Conservation (phyloP, 2,329 filamentous ascomycete genomes). For the Aspergillus sojae region DNA sequence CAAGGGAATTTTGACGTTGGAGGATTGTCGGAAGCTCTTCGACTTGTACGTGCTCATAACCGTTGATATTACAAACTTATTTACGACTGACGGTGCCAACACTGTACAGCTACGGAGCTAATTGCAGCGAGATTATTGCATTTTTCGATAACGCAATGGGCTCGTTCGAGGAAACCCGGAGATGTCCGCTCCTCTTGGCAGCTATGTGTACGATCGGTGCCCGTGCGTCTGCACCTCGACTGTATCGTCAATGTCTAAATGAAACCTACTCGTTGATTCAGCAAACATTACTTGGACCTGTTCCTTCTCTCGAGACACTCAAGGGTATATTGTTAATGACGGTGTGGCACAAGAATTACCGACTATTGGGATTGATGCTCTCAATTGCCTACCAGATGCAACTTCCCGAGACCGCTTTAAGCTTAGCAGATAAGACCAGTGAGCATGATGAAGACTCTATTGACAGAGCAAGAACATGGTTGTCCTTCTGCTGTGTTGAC, state of each 20-base stretch:
- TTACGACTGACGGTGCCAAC: background rate
- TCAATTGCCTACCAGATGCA: background rate
- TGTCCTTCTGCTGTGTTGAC: background rate
- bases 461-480: background rate
- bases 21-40: background rate
- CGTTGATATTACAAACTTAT: background rate
- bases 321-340: background rate
- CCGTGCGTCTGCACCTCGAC: background rate
- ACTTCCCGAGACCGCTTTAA: background rate
- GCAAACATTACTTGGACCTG: background rate
- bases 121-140: background rate
- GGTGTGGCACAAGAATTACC: background rate
- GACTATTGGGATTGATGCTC: background rate
- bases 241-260: background rate
- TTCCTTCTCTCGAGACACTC: background rate
- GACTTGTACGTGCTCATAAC: background rate
- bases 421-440: background rate
- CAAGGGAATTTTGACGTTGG: background rate
- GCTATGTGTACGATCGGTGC: background rate
- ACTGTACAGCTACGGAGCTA: background rate
- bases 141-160: background rate
- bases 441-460: background rate
- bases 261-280: background rate
- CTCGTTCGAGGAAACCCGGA: background rate
- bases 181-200: background rate